A percentile compares a stretch with the other conserved stretches of the same genome.
Conservation (phyloP, 805 yeast genomes). For the Monosporozyma servazzii region DNA sequence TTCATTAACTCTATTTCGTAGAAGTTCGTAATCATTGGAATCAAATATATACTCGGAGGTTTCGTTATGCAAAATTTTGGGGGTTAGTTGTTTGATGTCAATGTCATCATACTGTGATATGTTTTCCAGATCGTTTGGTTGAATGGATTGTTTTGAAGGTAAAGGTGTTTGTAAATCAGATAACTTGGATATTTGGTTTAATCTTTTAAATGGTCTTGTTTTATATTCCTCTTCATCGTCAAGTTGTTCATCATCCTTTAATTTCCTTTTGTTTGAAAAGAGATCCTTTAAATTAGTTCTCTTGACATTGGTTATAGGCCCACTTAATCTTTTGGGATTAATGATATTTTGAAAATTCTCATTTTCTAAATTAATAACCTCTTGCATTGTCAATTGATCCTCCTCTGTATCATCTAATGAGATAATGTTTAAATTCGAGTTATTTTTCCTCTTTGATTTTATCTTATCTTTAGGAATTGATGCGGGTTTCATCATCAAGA, state of each 20-base stretch:
- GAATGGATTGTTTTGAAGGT: constrained; percentile 12
- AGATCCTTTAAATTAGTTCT: constrained; percentile 19
- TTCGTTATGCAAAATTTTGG: not conserved
- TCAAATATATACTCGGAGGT: constrained; percentile 4
- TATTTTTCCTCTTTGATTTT: not conserved
- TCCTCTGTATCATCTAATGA: constrained; percentile 8
- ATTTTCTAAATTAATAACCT: constrained; percentile 2
- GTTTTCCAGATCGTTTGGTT: constrained; percentile 9
- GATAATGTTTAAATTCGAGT: constrained; percentile 4
- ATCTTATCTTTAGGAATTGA: not conserved
- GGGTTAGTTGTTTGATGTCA: not conserved
- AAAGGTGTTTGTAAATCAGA: constrained; percentile 14
- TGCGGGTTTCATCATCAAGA: constrained; percentile 10
- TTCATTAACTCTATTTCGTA: constrained; percentile 3
- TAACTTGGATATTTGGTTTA: constrained; percentile 13
- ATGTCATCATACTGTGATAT: not conserved
- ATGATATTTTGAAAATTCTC: constrained; percentile 4
- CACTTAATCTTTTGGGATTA: constrained; percentile 6
- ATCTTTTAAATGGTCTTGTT: constrained; percentile 8
- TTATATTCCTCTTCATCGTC: not conserved
- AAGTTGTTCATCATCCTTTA: not conserved
- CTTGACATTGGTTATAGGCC: constrained; percentile 13
- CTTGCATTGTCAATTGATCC: not conserved
- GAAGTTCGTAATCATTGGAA: constrained; percentile 11
- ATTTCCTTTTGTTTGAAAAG: constrained; percentile 11